Base-by-base conservation (phyloP, 2,329 filamentous ascomycete species). In the Colletotrichum sp. region DNA sequence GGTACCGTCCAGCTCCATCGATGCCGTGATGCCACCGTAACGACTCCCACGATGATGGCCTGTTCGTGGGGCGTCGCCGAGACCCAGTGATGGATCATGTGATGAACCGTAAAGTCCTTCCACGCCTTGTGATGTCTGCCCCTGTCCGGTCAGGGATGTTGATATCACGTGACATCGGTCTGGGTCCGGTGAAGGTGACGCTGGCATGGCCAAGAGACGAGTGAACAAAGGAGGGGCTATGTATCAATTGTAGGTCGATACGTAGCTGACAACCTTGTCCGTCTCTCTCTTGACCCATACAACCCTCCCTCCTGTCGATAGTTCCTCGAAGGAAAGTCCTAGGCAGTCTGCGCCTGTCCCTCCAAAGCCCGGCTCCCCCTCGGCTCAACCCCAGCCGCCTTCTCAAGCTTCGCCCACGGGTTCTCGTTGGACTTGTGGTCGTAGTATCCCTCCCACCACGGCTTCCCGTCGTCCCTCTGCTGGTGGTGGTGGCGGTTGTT, bases 391-490 rank as follows among this genome's bases (percentile, higher is more conserved):
- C 88, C 87, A 28, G 82, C 82, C 8, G 82, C 78, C 78, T 85
- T 84, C 82, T 93, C 91, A 25, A 93, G 83, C 10, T 81, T 82
- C 66, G 88, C 89, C 94, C 94, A 96, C 0, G 94, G 94, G 81
- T 96, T 95, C 81, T 93, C 88, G 79, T 95, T 91, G 76, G 93
- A 94, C 74, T 87, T 89, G 0, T 91, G 89, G 74, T 94, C 90
- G 82, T 95, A 96, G 82, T 94, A 95, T 43, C 88, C 91, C 52
- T 89, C 85, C 83, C 93, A 94, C 87, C 93, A 94, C 2, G 84
- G 84, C 74, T 85, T 77, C 10, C 76, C 67, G 25, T 66, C 62
- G 36, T 27, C 36, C n/a, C 62, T 43, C 13, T 73, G 71, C 27
- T 76, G 61, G 27, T 60, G 58, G 36, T 66, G 48, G 34, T 34